These are phyloP conservation scores for Dryas drummondii DNA, from an alignment of 306 rosid species.

Conservation along the genomic window DNA sequence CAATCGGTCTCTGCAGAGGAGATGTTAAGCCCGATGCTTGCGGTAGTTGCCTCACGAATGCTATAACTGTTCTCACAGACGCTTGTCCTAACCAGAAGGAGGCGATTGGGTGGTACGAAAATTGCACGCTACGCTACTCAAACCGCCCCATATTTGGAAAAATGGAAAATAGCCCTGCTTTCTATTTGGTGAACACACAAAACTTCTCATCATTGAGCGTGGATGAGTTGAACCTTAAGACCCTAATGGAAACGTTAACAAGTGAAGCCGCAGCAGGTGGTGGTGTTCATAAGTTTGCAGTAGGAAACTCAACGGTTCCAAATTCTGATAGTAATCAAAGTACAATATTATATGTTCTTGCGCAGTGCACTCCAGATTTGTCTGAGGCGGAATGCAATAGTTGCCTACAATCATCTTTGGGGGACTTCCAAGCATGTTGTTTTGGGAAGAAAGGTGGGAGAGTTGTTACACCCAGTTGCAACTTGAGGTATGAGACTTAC, in stretches of 20 bases:
- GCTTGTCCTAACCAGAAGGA: constrained; percentile 27
- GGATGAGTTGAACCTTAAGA: background rate
- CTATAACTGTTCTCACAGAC: background rate
- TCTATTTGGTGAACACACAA: fast-evolving
- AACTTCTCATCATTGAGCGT: background rate
- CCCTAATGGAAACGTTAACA: background rate
- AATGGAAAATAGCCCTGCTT: background rate
- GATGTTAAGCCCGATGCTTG: constrained; percentile 18
- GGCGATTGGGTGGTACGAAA: constrained; percentile 23
- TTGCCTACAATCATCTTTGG: background rate
- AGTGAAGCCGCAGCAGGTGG: constrained; percentile 11
- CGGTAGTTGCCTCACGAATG: constrained; percentile 10
- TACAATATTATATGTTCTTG: constrained; percentile 9
- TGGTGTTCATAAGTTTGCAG: constrained; percentile 9
- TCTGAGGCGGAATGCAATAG: background rate
- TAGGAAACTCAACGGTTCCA: background rate
- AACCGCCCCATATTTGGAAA: constrained; percentile 2
- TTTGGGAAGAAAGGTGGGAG: background rate
- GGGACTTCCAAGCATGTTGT: background rate
- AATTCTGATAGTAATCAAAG: background rate
- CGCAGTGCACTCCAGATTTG: constrained; percentile 30
- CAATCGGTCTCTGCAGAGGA: constrained; percentile 27
- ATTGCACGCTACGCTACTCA: constrained; percentile 31
- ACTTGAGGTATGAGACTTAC: constrained; percentile 6
- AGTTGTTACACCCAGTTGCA: constrained; percentile 13